A percentile compares a stretch with the other conserved stretches of the same genome.
phyloP scores from a whole-genome alignment of 352 stramenopile species.

The Pythium plurisporium region DNA sequence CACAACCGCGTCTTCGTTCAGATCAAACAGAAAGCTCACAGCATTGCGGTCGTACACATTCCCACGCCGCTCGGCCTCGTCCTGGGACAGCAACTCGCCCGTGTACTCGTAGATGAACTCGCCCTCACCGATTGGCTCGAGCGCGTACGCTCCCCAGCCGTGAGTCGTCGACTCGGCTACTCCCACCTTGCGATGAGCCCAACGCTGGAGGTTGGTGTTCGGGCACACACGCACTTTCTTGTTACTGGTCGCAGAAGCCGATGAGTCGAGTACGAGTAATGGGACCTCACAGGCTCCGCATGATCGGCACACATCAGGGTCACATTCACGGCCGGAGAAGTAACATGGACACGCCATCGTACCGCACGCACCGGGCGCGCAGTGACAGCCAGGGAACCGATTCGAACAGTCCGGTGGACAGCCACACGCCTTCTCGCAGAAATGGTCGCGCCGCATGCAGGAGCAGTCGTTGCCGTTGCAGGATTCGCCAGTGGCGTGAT shows the following conservation, averaged over 20 bases:
- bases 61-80: conserved; percentile 80
- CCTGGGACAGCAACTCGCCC: conserved; percentile 89
- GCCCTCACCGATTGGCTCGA: conserved; percentile 44
- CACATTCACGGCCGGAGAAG: conserved; percentile 62
- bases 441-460: conserved; percentile 81
- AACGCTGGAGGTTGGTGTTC: conserved; percentile 71
- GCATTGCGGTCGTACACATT: conserved; percentile 89
- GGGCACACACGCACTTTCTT: conserved; percentile 47
- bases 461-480: conserved; percentile 66
- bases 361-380: conserved; percentile 47
- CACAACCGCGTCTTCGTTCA: conserved; percentile 90
- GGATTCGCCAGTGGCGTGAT: conserved; percentile 35
- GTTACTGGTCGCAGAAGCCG: conserved; percentile 17
- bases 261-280: conserved; percentile 32
- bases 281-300: conserved; percentile 66
- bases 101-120: conserved; percentile 88
- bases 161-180: conserved; percentile 61
- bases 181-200: conserved; percentile 43
- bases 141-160: conserved; percentile 69
- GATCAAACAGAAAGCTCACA: conserved; percentile 93
- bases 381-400: conserved; percentile 70
- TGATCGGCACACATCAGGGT: conserved; percentile 61
- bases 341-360: conserved; percentile 65
- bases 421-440: conserved; percentile 64
- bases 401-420: conserved; percentile 69